Percentiles rank a stretch among this genome's conserved stretches.
Conservation (phyloP, 1,284 basidiomycete genomes). For the Fomitiporia mediterranea region DNA sequence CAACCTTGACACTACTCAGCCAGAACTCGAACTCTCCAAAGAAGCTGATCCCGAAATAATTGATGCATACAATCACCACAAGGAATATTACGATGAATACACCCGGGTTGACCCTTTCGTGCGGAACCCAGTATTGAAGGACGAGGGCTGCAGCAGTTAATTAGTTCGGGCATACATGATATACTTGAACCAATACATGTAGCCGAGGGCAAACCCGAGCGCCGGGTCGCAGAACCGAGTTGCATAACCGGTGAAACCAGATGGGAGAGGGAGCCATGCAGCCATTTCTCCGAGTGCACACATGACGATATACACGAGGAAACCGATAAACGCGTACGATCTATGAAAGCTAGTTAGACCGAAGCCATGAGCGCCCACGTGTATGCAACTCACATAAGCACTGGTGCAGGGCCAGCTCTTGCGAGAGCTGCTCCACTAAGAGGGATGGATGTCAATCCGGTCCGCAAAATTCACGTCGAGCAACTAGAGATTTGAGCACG, state of each 20-base stretch:
- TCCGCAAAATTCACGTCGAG: neutral
- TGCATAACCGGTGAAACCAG: constrained; percentile 43
- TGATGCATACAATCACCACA: constrained; percentile 41
- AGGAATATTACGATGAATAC: constrained; percentile 61
- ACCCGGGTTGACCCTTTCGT: constrained; percentile 33
- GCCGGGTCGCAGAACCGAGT: constrained; percentile 48
- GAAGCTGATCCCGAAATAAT: constrained; percentile 48
- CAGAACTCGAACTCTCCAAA: constrained; percentile 56
- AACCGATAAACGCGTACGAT: constrained; percentile 41
- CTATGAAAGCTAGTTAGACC: neutral
- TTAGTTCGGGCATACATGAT: constrained; percentile 40
- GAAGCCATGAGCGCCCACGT: neutral
- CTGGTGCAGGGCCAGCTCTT: constrained; percentile 49
- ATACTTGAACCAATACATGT: constrained; percentile 25
- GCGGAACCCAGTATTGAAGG: constrained; percentile 54
- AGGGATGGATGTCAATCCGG: neutral
- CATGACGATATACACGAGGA: constrained; percentile 49
- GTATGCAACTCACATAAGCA: constrained; percentile 32
- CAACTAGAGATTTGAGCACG: neutral
- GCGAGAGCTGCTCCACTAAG: constrained; percentile 47
- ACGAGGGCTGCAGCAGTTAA: constrained; percentile 58
- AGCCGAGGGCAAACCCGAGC: constrained; percentile 42
- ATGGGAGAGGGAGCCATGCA: constrained; percentile 37
- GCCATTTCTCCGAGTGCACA: constrained; percentile 36
- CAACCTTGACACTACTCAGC: constrained; percentile 36